A percentile compares a stretch with the other conserved stretches of the same genome.
phyloP scores from a whole-genome alignment of 140 eudicot species.

The Senecio squalidus region DNA sequence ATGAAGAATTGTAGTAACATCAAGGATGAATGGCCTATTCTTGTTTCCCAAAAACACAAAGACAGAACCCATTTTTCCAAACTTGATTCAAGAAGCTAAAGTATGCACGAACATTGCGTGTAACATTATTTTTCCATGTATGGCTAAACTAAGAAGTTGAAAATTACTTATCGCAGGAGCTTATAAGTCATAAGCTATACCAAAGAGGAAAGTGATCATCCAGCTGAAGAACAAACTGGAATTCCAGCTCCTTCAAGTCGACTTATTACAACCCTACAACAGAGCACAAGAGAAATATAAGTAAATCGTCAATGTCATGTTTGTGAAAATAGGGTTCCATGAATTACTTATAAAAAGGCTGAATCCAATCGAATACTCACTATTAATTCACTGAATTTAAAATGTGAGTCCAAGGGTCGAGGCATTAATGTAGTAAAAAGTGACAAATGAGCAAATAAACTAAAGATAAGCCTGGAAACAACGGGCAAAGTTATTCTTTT shows the following conservation, averaged over 20 bases:
- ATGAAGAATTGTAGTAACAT: background rate
- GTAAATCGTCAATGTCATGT: background rate
- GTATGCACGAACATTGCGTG: background rate
- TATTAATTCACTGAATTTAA: background rate
- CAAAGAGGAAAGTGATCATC: constrained; percentile 14
- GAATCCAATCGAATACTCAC: background rate
- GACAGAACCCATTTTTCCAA: background rate
- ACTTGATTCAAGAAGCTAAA: background rate
- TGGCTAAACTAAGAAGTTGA: constrained; percentile 12
- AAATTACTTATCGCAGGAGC: constrained; percentile 11
- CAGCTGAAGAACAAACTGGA: constrained; percentile 5
- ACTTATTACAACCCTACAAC: constrained; percentile 20
- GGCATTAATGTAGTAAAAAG: too few species aligned
- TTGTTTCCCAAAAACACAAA: constrained; percentile 3
- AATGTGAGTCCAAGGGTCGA: too few species aligned
- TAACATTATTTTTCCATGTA: constrained; percentile 12
- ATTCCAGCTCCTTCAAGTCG: constrained; percentile 13
- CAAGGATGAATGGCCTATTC: background rate
- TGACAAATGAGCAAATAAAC: too few species aligned
- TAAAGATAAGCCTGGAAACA: too few species aligned
- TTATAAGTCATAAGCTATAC: constrained; percentile 20
- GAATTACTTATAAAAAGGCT: background rate
- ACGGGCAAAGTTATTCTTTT: too few species aligned
- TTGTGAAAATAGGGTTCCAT: background rate
- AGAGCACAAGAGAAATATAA: background rate